Base-by-base conservation (phyloP, 164 flowering plant species). In the Aristolochia contorta region DNA sequence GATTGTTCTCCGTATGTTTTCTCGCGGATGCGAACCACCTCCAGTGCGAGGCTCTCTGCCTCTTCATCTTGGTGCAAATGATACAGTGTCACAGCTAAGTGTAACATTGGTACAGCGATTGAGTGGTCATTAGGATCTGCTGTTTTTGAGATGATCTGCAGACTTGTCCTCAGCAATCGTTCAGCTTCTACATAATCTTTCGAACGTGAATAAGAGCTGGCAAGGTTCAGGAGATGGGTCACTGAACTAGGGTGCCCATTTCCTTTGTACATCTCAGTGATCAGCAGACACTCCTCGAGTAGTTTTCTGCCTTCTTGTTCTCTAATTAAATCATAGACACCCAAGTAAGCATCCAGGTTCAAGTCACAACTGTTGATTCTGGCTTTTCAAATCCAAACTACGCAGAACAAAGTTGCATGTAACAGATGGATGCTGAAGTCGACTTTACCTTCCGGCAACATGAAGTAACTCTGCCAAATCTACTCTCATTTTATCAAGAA, bases 401-500 rank as follows among this genome's bases (percentile, higher is more conserved):
- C 50, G 2, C 4, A n/a, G 0, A 15, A 47, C 24, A 59, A 16
- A 16, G 10, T 1, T 32, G 49, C 4, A 47, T 7, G 56, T 16
- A 58, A 41, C 43, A 56, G 21, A 53, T 22, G 16, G 15, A 53
- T 6, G 16, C 18, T 22, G 56, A 53, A 22, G 12, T 16, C 56
- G 15, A 23, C 56, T 23, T 52, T 74, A 92, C 98, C 96, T 87
- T 79, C 98, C 98, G 15, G 76, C 84, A 62, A 58, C 71, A 74
- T 89, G 96, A 69, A 87, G 91, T 60, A 92, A 66, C 66, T 89
- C 96, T 14, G 93, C 91, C 72, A 92, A 76, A 61, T 92, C 98
- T 58, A 82, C 67, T 76, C 88, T 84, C 80, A 85, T 84, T 74
- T 82, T 84, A 80, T 89, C 91, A 76, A 89, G 63, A 37, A 77